These are phyloP conservation scores for Colletotrichum melonis DNA, from an alignment of 2,329 filamentous ascomycete species.

Conservation along the genomic window DNA sequence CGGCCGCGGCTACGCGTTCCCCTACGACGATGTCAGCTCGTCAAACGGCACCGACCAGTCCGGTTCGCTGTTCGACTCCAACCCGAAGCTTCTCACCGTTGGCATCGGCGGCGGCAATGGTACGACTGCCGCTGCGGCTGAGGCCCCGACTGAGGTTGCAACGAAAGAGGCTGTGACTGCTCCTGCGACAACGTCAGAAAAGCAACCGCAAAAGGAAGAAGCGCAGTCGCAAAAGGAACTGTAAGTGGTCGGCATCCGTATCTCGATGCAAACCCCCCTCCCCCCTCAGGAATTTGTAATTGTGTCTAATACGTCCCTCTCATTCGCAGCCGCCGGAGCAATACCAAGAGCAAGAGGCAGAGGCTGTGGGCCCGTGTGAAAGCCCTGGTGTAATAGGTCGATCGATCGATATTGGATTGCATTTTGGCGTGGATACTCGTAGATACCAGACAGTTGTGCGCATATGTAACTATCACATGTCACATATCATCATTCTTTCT, in stretches of 20 bases:
- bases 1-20: constrained; percentile 75
- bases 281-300: not conserved
- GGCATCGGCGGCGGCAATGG: constrained; percentile 63
- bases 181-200: not conserved
- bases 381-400: not conserved
- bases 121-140: not conserved
- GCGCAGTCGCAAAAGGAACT: not conserved
- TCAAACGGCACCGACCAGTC: constrained; percentile 68
- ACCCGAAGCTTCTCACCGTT: constrained; percentile 66
- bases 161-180: not conserved
- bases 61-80: constrained; percentile 69
- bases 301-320: not conserved
- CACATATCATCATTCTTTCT: not conserved
- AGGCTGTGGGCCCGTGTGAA: not conserved
- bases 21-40: constrained; percentile 76
- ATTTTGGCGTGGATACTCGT: not conserved
- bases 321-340: not conserved
- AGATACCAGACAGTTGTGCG: not conserved
- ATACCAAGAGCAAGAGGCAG: not conserved
- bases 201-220: not conserved
- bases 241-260: not conserved
- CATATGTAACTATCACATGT: not conserved
- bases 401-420: not conserved
- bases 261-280: not conserved
- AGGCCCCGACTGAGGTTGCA: not conserved